Percentiles rank a stretch among this genome's conserved stretches.
These are phyloP conservation scores for Quillaja saponaria DNA, from an alignment of 306 rosid species.

Conservation along the genomic window DNA sequence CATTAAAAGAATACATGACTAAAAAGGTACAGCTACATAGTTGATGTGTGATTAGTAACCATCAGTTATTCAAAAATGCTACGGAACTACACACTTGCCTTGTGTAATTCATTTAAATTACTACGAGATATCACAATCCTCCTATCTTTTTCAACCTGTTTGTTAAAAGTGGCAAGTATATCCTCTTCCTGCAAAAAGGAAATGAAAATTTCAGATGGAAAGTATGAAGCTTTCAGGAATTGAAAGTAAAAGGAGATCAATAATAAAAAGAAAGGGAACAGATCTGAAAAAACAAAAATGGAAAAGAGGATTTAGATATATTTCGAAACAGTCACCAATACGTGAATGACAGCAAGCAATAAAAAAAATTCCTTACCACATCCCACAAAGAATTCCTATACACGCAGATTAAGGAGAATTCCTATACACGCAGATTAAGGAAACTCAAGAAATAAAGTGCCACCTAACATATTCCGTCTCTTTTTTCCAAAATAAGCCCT, in stretches of 20 bases:
- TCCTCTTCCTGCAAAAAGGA: conserved; percentile 72
- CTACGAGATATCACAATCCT: conserved; percentile 80
- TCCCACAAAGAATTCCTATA: no score
- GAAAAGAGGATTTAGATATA: neutral
- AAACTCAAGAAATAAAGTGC: no score
- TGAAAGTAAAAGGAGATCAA: no score
- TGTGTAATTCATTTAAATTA: conserved; percentile 77
- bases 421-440: no score
- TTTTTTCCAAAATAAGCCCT: no score
- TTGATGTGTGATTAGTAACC: conserved; percentile 1
- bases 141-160: conserved; percentile 92
- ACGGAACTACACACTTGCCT: conserved; percentile 45
- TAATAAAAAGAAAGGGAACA: conserved; percentile 1
- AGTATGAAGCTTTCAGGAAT: neutral
- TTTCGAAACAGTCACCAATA: no score
- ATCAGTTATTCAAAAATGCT: conserved; percentile 9
- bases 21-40: neutral
- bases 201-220: conserved; percentile 29
- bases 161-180: conserved; percentile 66
- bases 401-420: no score
- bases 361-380: no score
- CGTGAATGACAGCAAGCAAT: no score
- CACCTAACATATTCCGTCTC: no score
- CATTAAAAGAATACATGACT: neutral
- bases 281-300: conserved; percentile 1